Percentiles rank a stretch among this genome's conserved stretches.
Evolutionary conservation across 345 rosid species (phyloP).

Genomic region (Sonneratia caseolaris): DNA sequence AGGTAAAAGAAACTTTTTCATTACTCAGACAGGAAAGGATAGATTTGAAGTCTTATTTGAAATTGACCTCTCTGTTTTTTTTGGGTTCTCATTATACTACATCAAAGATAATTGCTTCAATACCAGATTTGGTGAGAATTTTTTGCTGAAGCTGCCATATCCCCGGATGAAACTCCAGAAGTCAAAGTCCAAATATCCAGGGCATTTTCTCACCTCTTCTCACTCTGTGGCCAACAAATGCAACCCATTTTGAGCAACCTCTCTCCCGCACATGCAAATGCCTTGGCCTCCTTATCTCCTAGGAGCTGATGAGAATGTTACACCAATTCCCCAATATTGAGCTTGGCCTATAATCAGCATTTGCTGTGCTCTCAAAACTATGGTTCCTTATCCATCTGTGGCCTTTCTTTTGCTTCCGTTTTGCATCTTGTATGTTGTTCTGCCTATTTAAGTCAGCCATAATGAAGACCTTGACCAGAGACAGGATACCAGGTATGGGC

Average conservation of each 20-base stretch:
- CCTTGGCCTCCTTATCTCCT: slow-evolving; percentile 65
- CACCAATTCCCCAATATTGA: neutral
- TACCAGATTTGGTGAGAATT: slow-evolving; percentile 74
- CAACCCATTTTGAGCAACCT: slow-evolving; percentile 63
- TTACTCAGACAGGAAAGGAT: neutral
- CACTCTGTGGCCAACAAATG: slow-evolving; percentile 81
- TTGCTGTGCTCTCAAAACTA: neutral
- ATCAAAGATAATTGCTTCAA: slow-evolving; percentile 59
- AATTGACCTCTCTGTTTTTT: neutral
- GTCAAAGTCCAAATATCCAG: slow-evolving; percentile 80
- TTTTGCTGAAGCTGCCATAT: slow-evolving; percentile 79
- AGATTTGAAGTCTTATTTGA: neutral
- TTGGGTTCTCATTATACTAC: neutral
- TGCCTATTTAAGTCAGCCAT: slow-evolving; percentile 2
- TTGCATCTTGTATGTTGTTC: neutral
- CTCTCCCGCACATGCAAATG: slow-evolving; percentile 75
- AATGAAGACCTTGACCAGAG: neutral
- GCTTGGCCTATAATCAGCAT: neutral
- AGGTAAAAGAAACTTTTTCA: slow-evolving; percentile 30
- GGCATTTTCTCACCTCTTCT: slow-evolving; percentile 70
- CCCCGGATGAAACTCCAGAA: slow-evolving; percentile 71
- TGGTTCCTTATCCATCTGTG: neutral
- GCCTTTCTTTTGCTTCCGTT: neutral
- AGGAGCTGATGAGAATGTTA: slow-evolving; percentile 26
- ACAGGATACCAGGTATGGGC: neutral